Evolutionary conservation across 257 asterid species (phyloP).

Genomic region (Solanum appendiculatum): DNA sequence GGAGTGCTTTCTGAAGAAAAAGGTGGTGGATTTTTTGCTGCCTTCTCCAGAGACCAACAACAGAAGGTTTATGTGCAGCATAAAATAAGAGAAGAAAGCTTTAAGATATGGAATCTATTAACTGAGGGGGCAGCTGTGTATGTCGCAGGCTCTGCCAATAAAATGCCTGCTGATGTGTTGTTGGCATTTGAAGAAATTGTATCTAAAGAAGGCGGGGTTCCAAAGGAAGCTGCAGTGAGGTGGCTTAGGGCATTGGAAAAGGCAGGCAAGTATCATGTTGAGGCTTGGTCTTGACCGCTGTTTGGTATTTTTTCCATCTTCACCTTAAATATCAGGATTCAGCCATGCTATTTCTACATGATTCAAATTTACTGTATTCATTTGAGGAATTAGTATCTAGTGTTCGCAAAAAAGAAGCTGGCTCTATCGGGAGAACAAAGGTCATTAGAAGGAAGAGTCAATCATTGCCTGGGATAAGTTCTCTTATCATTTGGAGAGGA

Average conservation of each 20-base stretch:
- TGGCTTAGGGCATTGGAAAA: constrained; percentile 69
- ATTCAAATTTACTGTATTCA: background rate
- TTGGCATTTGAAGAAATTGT: constrained; percentile 70
- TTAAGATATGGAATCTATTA: constrained; percentile 60
- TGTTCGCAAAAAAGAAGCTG: background rate
- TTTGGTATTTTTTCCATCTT: background rate
- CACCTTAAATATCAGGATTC: background rate
- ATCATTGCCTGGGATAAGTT: background rate
- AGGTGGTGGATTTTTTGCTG: constrained; percentile 82
- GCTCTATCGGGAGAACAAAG: background rate
- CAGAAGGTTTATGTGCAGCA: constrained; percentile 85
- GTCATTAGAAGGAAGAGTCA: background rate
- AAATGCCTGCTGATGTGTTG: constrained; percentile 86
- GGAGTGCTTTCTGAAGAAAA: constrained; percentile 76
- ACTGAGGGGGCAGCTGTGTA: constrained; percentile 68
- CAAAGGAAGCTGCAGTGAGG: constrained; percentile 52
- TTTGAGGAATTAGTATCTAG: background rate
- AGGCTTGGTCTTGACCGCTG: constrained; percentile 69
- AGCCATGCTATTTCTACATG: background rate
- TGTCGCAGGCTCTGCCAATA: constrained; percentile 84
- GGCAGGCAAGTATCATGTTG: constrained; percentile 80
- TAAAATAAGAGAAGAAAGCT: constrained; percentile 64
- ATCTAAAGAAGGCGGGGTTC: constrained; percentile 45
- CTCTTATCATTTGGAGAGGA: background rate
- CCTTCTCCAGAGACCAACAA: constrained; percentile 89